Base-by-base conservation (phyloP, 805 yeast species). In the Ogataea allantospora region DNA sequence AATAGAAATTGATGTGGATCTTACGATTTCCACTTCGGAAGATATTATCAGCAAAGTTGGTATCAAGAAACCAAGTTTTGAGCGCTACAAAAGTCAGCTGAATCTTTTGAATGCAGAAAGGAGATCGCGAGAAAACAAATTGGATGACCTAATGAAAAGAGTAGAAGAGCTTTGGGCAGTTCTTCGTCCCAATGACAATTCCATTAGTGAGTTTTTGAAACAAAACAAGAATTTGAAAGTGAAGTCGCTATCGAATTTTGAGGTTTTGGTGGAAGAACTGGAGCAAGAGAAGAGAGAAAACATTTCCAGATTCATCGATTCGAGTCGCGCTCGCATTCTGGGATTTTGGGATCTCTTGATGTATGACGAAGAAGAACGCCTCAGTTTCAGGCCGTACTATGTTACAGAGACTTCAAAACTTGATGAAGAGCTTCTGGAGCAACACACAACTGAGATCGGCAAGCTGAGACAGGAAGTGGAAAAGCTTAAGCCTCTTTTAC, bases 231-330 rank as follows among this genome's bases (percentile, higher is more conserved):
- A 71, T 5, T 58, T 85, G 15, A 73, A 78, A 2, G 62, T 65
- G 17, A 34, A 51, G 1, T 68, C 77, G 2, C 46, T 86, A n/a
- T 49, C 59, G 12, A 74, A 73, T 16, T 75, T 80, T 43, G 70
- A 75, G 35, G 45, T 48, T 18, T 88, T 88, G 48, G 55, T 82
- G 35, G 67, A 67, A 12, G 69, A 84, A 38, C 66, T 89, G 18
- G 70, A 73, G 31, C 61, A 66, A 18, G 75, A 78, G 58, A 78
- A 91, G 48, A 72, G 78, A 19, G 71, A 76, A 39, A 74, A 75
- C 47, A 76, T 89, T 14, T 80, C 83, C 35, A 75, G 76, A 14
- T 80, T 89, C 43, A 83, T 89, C 9, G 53, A 65, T 5, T 83
- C 78, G 30, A 68, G 83, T 2, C 70, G 91, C 57, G 51, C 54